Conservation (phyloP, 768 basidiomycete species). For the Mrakia gelida region DNA sequence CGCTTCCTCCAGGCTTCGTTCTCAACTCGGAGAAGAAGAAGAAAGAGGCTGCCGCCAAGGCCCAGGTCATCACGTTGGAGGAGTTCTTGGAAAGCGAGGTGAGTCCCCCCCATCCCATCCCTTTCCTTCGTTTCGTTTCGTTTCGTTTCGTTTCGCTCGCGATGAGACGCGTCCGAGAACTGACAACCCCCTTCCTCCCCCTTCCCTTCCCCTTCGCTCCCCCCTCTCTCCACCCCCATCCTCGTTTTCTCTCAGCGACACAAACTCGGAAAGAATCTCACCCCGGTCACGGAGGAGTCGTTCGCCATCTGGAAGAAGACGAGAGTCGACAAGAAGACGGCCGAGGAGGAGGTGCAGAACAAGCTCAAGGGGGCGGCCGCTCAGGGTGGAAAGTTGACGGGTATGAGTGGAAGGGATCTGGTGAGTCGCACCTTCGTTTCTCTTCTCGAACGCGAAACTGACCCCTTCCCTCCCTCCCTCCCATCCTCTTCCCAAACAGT, state of each 20-base stretch:
- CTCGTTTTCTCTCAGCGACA: slow-evolving; percentile 61
- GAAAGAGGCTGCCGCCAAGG: slow-evolving; percentile 80
- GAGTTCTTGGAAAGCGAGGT: slow-evolving; percentile 97
- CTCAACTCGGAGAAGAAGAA: slow-evolving; percentile 88
- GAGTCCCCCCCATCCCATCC: slow-evolving; percentile 45
- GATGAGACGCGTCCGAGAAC: background rate
- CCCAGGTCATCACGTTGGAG: slow-evolving; percentile 82
- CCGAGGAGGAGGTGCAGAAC: slow-evolving; percentile 82
- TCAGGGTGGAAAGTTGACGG: slow-evolving; percentile 58
- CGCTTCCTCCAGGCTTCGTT: slow-evolving; percentile 91
- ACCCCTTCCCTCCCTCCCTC: slow-evolving; percentile 7
- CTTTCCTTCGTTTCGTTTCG: background rate
- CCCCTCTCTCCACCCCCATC: background rate
- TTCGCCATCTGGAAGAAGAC: slow-evolving; percentile 96
- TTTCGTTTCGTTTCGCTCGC: background rate
- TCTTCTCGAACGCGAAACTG: slow-evolving; percentile 11
- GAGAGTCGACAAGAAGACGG: slow-evolving; percentile 88
- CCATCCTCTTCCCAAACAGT: slow-evolving; percentile 49
- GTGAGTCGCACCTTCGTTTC: slow-evolving; percentile 49
- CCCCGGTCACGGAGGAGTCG: slow-evolving; percentile 84
- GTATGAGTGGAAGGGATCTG: slow-evolving; percentile 94
- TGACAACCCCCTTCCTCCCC: slow-evolving; percentile 16
- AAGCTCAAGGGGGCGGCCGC: slow-evolving; percentile 75
- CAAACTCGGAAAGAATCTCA: slow-evolving; percentile 83
- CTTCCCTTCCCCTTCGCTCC: background rate